Evolutionary conservation across 2,329 filamentous ascomycete genomes (phyloP), one percentile per base, ranked within the genome.

Genomic region (Chaetomiaceae sp.): DNA sequence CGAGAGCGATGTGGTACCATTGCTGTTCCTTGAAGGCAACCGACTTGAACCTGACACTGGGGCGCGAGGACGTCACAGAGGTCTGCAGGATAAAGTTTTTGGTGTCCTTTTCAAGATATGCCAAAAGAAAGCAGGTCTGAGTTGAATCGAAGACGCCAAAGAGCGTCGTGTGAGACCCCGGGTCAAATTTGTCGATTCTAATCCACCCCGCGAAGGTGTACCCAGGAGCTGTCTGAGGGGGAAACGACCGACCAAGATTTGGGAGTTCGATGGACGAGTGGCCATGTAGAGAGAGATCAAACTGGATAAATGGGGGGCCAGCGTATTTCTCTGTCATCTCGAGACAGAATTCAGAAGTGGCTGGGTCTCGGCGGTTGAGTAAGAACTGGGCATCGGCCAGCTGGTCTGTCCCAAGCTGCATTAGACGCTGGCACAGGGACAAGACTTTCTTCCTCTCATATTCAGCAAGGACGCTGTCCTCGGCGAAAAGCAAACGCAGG

Each of bases 51-150:
- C 93, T 83, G 41, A 99, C 88, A 67, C 92, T 97, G 3, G 93
- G 92, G 52, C 87, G 82, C 46, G 83, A 77, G 8, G 90, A 90
- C 46, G 83, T 88, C 54, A 97, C 87, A 16, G 93, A 96, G 7
- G 95, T 97, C 70, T 99, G 93, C 5, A 99, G 74, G 59, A 99
- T 99, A 59, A 99, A 87, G 68, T 96, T 93, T 54, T 81, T 87
- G 2, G 89, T 95, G 66, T 96, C 91, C 64, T 86, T 90, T 66
- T 99, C 95, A 34, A 99, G 76, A 64, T 99, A 99, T 54, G 90
- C 85, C 60, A 99, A 81, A 31, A 99, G 72, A 63, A 99, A 99
- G 68, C 93, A 99, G 5, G 88, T 89, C 67, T 97, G 92, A 5
- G 83, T 89, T 3, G 85, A 77, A 69, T 99, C 93, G 67, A 95